A percentile compares a stretch with the other conserved stretches of the same genome.
phyloP scores from a whole-genome alignment of 2,329 filamentous ascomycete species.

The Aspergillus latus region DNA sequence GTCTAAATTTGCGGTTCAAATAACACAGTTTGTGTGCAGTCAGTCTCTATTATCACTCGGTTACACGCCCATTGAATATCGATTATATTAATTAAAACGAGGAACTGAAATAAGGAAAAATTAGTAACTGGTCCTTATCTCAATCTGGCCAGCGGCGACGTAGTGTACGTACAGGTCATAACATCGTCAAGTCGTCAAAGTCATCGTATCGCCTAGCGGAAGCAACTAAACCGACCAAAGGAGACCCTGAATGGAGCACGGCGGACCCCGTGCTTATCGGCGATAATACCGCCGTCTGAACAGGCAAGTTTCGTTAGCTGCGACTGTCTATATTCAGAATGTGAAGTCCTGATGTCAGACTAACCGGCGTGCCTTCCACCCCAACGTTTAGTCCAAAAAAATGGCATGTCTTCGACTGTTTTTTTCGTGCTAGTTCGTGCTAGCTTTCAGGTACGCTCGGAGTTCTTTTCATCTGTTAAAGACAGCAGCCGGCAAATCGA shows the following conservation, averaged over 20 bases:
- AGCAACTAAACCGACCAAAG: background rate
- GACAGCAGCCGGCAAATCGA: background rate
- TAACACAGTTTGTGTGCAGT: too few species aligned
- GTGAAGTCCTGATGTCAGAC: background rate
- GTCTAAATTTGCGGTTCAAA: too few species aligned
- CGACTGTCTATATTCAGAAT: background rate
- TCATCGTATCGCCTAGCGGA: background rate
- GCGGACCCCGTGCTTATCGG: background rate
- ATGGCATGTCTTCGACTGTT: background rate
- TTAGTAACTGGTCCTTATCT: too few species aligned
- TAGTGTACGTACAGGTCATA: background rate
- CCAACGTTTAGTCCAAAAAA: conserved; percentile 1
- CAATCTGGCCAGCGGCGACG: background rate
- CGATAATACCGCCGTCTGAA: conserved; percentile 1
- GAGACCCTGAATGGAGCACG: background rate
- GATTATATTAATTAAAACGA: too few species aligned
- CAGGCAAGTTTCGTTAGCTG: background rate
- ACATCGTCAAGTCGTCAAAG: background rate
- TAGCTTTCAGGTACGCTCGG: background rate
- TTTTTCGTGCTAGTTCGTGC: background rate
- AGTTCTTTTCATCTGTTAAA: background rate
- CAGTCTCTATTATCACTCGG: too few species aligned
- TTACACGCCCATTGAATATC: too few species aligned
- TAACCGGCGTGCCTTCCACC: background rate
- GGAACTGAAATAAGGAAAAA: too few species aligned